Evolutionary conservation across 768 basidiomycete species (phyloP), one percentile per base, ranked within the genome.

Genomic region (Dentipellis sp.): DNA sequence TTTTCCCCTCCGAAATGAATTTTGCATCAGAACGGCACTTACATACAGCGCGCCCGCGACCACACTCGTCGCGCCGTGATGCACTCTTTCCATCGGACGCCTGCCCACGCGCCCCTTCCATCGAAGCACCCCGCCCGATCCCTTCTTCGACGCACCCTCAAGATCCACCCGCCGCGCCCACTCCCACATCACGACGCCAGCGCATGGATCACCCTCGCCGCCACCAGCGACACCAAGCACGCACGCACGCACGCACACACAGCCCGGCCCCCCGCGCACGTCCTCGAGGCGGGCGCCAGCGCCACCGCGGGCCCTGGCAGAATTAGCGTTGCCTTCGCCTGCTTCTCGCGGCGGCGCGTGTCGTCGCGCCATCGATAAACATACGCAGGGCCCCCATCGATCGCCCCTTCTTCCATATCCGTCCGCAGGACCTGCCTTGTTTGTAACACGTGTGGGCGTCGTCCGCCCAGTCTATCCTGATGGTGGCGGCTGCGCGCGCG

Each of bases 361-460:
- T 37, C 51, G 29, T 19, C 34, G 16, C 51, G 35, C 51, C 51
- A 52, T 52, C 51, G 51, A 52, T 52, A 52, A 52, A 19, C 36
- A 52, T 21, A 12, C 51, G 36, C 19, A 29, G 29, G 5, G 37
- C 34, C 10, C 21, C 23, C 34, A 52, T 52, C 51, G 51, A 52
- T 52, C 36, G 35, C 17, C 22, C n/a, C 51, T 6, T 36, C 10
- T 52, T 19, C 51, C 36, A 29, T 10, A 52, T 21, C 11, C 14
- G 48, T 14, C 19, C 23, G 14, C 19, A 19, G 14, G 23, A 49
- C 48, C 23, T 49, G 48, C 48, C 48, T 17, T 49, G 12, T 49
- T 17, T 21, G 48, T 29, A 29, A 29, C 29, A 49, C 23, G 48
- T 29, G 19, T 23, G 19, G 23, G 48, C 23, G 19, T 14, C 23